phyloP scores from a whole-genome alignment of 805 yeast species.

The Cyberlindnera mrakii region DNA sequence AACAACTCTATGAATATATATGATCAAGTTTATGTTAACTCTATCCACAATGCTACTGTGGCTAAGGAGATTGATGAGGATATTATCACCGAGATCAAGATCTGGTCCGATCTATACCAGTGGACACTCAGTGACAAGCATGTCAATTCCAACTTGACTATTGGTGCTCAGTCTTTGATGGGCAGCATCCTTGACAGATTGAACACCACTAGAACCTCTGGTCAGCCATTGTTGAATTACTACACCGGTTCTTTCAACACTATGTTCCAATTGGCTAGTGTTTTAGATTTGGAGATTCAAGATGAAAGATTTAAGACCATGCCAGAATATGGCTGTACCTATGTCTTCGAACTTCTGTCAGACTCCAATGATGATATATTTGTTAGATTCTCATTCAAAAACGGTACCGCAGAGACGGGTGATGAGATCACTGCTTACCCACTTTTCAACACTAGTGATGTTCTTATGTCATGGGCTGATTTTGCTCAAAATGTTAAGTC shows the following conservation, averaged over 20 bases:
- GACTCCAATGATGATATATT: conserved; percentile 20
- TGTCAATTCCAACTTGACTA: conserved; percentile 25
- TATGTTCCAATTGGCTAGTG: conserved; percentile 35
- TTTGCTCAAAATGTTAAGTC: conserved; percentile 26
- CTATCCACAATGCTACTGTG: conserved; percentile 36
- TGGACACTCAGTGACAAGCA: conserved; percentile 28
- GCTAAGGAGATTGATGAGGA: conserved; percentile 28
- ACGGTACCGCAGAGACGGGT: conserved; percentile 34
- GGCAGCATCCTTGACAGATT: conserved; percentile 30
- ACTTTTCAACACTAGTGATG: conserved; percentile 29
- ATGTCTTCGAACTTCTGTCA: conserved; percentile 36
- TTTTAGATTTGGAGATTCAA: conserved; percentile 28
- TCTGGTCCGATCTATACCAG: conserved; percentile 34
- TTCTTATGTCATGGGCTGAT: conserved; percentile 30
- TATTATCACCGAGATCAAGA: conserved; percentile 26
- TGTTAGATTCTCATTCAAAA: conserved; percentile 40
- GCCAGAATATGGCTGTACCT: conserved; percentile 40
- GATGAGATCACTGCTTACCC: conserved; percentile 29
- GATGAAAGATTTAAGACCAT: conserved; percentile 36
- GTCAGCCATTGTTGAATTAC: conserved; percentile 34
- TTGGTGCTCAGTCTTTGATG: conserved; percentile 37
- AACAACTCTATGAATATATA: conserved; percentile 34
- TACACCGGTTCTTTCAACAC: conserved; percentile 41
- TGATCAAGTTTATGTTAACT: conserved; percentile 35
- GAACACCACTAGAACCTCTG: conserved; percentile 29